These are phyloP conservation scores for Penicillium atrosanguineum DNA, from an alignment of 495 filamentous ascomycete genomes.

Conservation along the genomic window DNA sequence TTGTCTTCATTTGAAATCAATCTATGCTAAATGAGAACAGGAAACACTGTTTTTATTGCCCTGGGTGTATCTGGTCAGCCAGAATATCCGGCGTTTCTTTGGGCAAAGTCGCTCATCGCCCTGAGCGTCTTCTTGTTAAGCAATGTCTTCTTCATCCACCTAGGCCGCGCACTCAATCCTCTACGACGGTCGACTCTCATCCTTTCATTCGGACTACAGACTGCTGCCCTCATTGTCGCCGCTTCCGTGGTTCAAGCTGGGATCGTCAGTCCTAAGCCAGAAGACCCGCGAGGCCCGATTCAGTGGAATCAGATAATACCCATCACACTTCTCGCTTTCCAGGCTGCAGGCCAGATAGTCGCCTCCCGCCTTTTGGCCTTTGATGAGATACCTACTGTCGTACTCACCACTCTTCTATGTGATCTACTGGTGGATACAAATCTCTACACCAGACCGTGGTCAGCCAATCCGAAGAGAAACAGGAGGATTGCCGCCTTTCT, in stretches of 20 bases:
- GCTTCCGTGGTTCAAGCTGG: conserved; percentile 50
- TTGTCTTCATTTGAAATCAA: background rate
- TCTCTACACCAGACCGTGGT: conserved; percentile 18
- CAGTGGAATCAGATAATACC: conserved; percentile 38
- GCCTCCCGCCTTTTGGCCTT: conserved; percentile 57
- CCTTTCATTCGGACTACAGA: conserved; percentile 55
- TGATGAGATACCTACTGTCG: conserved; percentile 68
- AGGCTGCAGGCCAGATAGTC: conserved; percentile 67
- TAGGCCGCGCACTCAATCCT: conserved; percentile 26
- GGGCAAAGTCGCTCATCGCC: conserved; percentile 43
- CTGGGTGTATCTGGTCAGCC: conserved; percentile 38
- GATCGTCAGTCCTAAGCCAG: conserved; percentile 35
- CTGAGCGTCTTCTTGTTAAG: conserved; percentile 30
- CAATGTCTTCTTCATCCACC: conserved; percentile 37
- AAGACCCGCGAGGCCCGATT: conserved; percentile 33
- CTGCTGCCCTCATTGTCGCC: conserved; percentile 48
- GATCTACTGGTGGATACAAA: conserved; percentile 49
- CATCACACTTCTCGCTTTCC: conserved; percentile 63
- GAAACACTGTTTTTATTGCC: conserved; percentile 42
- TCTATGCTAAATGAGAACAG: conserved; percentile 15
- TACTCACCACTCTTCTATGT: conserved; percentile 64
- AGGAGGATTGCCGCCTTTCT: conserved; percentile 33
- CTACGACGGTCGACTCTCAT: conserved; percentile 51
- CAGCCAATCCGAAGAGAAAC: conserved; percentile 33
- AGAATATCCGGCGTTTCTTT: conserved; percentile 35